Conservation (phyloP, 768 basidiomycete genomes). For the Artomyces pyxidatus region DNA sequence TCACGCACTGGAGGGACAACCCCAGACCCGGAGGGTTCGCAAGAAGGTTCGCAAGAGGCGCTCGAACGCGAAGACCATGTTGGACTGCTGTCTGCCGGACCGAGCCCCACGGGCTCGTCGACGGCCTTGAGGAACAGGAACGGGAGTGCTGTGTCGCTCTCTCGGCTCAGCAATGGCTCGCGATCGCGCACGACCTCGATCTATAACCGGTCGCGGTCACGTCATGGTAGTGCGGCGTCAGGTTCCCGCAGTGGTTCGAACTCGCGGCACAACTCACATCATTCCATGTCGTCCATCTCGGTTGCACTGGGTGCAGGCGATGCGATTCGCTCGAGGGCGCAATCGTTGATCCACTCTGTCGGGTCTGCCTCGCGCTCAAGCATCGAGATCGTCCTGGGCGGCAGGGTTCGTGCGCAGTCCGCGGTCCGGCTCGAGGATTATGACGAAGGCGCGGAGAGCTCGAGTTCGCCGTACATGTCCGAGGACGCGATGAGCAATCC, state of each 20-base stretch:
- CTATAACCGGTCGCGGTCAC: slow-evolving; percentile 11
- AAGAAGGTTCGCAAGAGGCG: slow-evolving; percentile 48
- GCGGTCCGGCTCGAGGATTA: slow-evolving; percentile 45
- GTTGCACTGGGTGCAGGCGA: slow-evolving; percentile 19
- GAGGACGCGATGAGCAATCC: slow-evolving; percentile 40
- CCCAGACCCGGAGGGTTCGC: slow-evolving; percentile 27
- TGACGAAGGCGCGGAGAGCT: slow-evolving; percentile 40
- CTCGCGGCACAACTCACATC: slow-evolving; percentile 21
- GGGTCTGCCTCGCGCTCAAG: slow-evolving; percentile 55
- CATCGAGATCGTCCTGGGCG: slow-evolving; percentile 41
- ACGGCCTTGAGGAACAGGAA: slow-evolving; percentile 32
- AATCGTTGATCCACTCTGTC: slow-evolving; percentile 59
- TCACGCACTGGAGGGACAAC: slow-evolving; percentile 26
- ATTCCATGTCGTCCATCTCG: slow-evolving; percentile 15
- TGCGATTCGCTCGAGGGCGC: slow-evolving; percentile 49
- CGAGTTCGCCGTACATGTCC: slow-evolving; percentile 26
- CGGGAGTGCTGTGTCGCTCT: slow-evolving; percentile 35
- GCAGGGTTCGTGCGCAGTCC: slow-evolving; percentile 52
- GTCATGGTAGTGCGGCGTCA: not conserved
- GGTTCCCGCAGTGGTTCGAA: slow-evolving; percentile 12
- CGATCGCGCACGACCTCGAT: slow-evolving; percentile 10
- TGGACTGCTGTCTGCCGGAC: slow-evolving; percentile 40
- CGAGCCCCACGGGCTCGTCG: slow-evolving; percentile 44
- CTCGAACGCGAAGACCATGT: slow-evolving; percentile 58
- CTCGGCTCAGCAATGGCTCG: slow-evolving; percentile 29